A percentile compares a stretch with the other conserved stretches of the same genome.
phyloP scores from a whole-genome alignment of 495 filamentous ascomycete species.

The Daldinia vernicosa region DNA sequence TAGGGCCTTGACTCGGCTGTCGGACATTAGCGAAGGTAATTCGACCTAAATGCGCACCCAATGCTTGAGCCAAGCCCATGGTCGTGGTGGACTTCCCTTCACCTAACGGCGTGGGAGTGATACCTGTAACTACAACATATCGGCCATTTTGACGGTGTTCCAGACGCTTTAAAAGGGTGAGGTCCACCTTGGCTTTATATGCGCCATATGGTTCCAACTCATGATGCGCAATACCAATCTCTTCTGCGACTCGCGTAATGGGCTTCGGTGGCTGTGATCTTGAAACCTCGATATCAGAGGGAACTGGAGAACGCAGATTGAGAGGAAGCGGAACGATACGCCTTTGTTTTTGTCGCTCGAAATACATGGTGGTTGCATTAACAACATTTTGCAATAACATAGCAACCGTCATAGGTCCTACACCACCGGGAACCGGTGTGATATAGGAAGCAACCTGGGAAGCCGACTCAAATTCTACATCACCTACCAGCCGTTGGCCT shows the following conservation, averaged over 20 bases:
- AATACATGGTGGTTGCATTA: conserved; percentile 78
- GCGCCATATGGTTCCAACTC: conserved; percentile 95
- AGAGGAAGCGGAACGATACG: conserved; percentile 81
- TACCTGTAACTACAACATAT: conserved; percentile 92
- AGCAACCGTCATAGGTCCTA: conserved; percentile 98
- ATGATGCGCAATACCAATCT: conserved; percentile 83
- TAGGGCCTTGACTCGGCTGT: conserved; percentile 96
- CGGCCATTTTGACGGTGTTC: conserved; percentile 85
- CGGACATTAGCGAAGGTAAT: conserved; percentile 95
- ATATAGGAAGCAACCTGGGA: conserved; percentile 90
- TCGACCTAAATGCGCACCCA: conserved; percentile 86
- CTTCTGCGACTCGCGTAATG: conserved; percentile 81
- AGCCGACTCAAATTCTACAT: conserved; percentile 91
- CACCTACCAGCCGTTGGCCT: conserved; percentile 90
- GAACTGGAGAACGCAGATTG: conserved; percentile 77
- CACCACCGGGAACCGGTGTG: conserved; percentile 95
- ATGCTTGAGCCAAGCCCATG: conserved; percentile 91
- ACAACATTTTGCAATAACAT: conserved; percentile 97
- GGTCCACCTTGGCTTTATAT: conserved; percentile 93
- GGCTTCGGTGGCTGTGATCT: conserved; percentile 88
- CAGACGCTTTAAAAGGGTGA: conserved; percentile 81
- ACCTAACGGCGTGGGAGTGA: conserved; percentile 96
- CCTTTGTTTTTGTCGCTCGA: conserved; percentile 80
- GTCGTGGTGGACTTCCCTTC: conserved; percentile 99
- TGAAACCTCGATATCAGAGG: conserved; percentile 93